Base-by-base conservation (phyloP, 306 rosid species). In the Myrica gale region DNA sequence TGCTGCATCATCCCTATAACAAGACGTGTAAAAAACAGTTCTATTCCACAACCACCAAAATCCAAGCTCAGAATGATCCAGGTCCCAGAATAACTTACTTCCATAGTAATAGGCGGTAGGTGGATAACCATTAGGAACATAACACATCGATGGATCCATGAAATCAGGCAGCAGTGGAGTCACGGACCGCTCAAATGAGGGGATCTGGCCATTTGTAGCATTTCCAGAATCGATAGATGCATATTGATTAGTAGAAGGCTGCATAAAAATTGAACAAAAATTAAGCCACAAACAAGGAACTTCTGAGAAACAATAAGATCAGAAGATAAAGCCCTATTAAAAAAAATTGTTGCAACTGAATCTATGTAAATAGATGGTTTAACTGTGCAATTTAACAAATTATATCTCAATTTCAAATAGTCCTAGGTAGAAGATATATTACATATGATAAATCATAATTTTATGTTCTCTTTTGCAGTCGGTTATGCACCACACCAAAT, bases 31-130 rank as follows among this genome's bases (percentile, higher is more conserved):
- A 48, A 4, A 48, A 11, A 48, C 1, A n/a, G 26, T 65, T 42
- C 17, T 41, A 66, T 37, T 45, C 13, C 20, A 43, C 26, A 60
- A 74, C 15, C 55, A 20, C 32, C 20, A 48, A 6, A 2, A 69
- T 5, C 20, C 21, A 9, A 47, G 10, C 65, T 72, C 9, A n/a
- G 37, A 16, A 7, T 0, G 13, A 4, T 63, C 37, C 37, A 2
- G 52, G 37, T 50, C 52, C 16, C 3, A 6, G 20, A 68, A 32
- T 12, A 68, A 82, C 76, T 79, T 55, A 95, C 99, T 92, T 79
- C 97, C 90, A 70, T 89, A 92, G 80, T 87, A 92, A 82, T 87
- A 95, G 46, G 92, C 93, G 17, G 92, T 79, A 1, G 93, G 85
- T 0, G 93, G 87, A 77, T 95, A 92, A 55, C 88, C 90, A 55